Conservation (phyloP, 306 rosid genomes). For the Vicia sativa region DNA sequence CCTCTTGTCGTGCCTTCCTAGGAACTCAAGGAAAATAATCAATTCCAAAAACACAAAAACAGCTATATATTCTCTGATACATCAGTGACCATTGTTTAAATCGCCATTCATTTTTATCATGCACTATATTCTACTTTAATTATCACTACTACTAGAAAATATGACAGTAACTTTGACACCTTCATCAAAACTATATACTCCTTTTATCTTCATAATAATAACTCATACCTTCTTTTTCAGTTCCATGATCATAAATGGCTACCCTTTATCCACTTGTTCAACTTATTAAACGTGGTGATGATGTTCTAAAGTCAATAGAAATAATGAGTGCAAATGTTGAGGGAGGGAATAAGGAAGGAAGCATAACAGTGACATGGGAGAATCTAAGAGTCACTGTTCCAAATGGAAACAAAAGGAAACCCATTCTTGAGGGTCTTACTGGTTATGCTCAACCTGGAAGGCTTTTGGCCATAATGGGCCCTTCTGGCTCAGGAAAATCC, state of each 20-base stretch:
- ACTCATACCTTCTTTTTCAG: neutral
- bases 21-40: neutral
- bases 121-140: neutral
- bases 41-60: neutral
- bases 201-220: neutral
- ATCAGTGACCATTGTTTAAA: conserved; percentile 19
- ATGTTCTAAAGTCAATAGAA: conserved; percentile 16
- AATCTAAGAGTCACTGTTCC: conserved; percentile 56
- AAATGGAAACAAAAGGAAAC: conserved; percentile 41
- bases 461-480: conserved; percentile 72
- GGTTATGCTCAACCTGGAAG: conserved; percentile 67
- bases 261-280: neutral
- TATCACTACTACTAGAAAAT: neutral
- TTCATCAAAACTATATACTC: conserved; percentile 2
- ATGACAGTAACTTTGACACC: neutral
- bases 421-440: conserved; percentile 54
- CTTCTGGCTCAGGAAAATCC: conserved; percentile 85
- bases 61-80: neutral
- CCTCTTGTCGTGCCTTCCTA: neutral
- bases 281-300: neutral
- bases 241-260: conserved; percentile 1
- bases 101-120: conserved; percentile 26
- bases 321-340: conserved; percentile 5
- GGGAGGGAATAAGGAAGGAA: conserved; percentile 6
- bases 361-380: conserved; percentile 58